Evolutionary conservation across 768 basidiomycete species (phyloP).

Genomic region (Tephrocybe sp.): DNA sequence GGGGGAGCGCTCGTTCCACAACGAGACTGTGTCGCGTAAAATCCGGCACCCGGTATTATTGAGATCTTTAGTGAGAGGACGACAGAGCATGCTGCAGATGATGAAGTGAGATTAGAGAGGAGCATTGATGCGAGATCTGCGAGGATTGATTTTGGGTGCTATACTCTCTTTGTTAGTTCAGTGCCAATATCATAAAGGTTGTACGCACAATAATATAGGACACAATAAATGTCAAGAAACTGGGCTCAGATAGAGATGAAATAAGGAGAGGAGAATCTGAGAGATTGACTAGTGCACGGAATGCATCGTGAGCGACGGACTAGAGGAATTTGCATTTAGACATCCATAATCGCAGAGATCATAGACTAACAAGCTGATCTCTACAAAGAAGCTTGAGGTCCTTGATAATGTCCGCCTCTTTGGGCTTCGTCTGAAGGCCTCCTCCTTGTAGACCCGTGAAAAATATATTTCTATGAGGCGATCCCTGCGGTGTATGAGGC

Average conservation of each 20-base stretch:
- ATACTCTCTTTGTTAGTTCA: conserved; percentile 7
- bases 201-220: conserved; percentile 87
- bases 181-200: conserved; percentile 1
- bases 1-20: conserved; percentile 79
- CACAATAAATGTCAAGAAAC: conserved; percentile 78
- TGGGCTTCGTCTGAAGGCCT: conserved; percentile 49
- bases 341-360: not conserved
- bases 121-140: conserved; percentile 98
- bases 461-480: conserved; percentile 76
- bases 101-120: conserved; percentile 88
- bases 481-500: conserved; percentile 71
- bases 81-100: conserved; percentile 61
- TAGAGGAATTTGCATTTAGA: conserved; percentile 30
- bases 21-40: conserved; percentile 76
- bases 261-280: conserved; percentile 79
- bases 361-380: conserved; percentile 71
- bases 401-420: conserved; percentile 68
- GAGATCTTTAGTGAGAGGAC: conserved; percentile 68
- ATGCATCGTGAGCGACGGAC: conserved; percentile 93
- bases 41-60: conserved; percentile 52
- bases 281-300: conserved; percentile 91
- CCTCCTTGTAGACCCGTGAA: conserved; percentile 58
- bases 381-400: conserved; percentile 87
- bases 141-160: conserved; percentile 90
- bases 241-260: conserved; percentile 61